A percentile compares a stretch with the other conserved stretches of the same genome.
Conservation (phyloP, 2,329 filamentous ascomycete genomes). For the Emericellopsis atlantica region DNA sequence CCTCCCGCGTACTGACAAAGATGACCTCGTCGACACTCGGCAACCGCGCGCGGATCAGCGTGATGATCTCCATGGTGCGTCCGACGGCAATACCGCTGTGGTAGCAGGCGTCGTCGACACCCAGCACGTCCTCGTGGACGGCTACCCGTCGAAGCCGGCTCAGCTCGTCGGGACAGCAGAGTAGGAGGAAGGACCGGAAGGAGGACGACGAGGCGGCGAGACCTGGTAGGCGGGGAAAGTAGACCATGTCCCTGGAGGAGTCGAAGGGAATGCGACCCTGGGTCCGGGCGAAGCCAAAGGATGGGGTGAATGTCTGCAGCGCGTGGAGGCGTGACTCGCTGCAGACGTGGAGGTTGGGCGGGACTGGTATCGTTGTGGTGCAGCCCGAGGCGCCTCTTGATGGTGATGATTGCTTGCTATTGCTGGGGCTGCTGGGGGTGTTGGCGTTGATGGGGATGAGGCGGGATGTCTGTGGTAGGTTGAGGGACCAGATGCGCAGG, state of each 20-base stretch:
- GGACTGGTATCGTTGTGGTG: slow-evolving; percentile 26
- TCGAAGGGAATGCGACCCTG: slow-evolving; percentile 30
- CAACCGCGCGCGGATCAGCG: slow-evolving; percentile 22
- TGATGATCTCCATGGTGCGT: slow-evolving; percentile 25
- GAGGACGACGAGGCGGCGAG: slow-evolving; percentile 30
- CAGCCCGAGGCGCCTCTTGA: slow-evolving; percentile 15
- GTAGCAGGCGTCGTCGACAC: slow-evolving; percentile 1
- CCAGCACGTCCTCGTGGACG: slow-evolving; percentile 29
- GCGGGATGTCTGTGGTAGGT: slow-evolving; percentile 23
- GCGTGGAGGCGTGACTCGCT: slow-evolving; percentile 31
- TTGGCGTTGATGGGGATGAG: slow-evolving; percentile 30
- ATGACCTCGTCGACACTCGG: slow-evolving; percentile 26
- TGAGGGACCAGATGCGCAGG: slow-evolving; percentile 33
- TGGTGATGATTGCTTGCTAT: neutral
- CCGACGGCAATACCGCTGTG: slow-evolving; percentile 20
- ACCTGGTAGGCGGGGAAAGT: slow-evolving; percentile 26
- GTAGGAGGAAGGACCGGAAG: slow-evolving; percentile 28
- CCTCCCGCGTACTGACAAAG: slow-evolving; percentile 19
- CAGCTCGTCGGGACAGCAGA: slow-evolving; percentile 27
- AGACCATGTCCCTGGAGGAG: slow-evolving; percentile 27
- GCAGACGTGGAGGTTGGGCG: slow-evolving; percentile 31
- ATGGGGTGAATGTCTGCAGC: slow-evolving; percentile 22
- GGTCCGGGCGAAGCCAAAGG: slow-evolving; percentile 27
- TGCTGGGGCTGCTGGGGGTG: slow-evolving; percentile 4
- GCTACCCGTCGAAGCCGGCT: slow-evolving; percentile 26